Conservation (phyloP, 306 rosid species). For the Mimosa bimucronata region DNA sequence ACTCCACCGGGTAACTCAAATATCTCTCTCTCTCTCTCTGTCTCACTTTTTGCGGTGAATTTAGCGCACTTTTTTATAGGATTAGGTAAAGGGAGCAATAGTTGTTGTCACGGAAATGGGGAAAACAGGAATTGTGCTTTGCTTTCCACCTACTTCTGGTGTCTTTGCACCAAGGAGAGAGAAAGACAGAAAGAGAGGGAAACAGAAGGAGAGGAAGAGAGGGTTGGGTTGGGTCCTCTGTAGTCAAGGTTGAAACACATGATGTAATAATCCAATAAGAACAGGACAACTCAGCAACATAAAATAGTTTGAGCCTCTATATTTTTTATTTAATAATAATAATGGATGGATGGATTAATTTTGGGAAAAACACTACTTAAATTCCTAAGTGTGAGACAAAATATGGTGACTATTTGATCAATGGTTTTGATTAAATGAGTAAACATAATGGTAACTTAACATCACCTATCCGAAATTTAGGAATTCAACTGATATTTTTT, state of each 20-base stretch:
- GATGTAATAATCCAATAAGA: slow-evolving; percentile 28
- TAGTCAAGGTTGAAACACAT: slow-evolving; percentile 52
- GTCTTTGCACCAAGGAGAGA: slow-evolving; percentile 29
- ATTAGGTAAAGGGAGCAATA: slow-evolving; percentile 65
- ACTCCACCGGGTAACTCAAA: slow-evolving; percentile 12
- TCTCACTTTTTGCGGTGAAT: slow-evolving; percentile 32
- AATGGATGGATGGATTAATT: too few species aligned
- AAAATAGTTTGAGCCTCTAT: slow-evolving; percentile 23
- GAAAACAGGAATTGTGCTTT: slow-evolving; percentile 40
- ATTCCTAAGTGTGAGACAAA: too few species aligned
- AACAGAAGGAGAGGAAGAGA: not conserved
- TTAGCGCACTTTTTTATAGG: slow-evolving; percentile 42
- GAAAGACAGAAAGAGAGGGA: slow-evolving; percentile 30
- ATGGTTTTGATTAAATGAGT: too few species aligned
- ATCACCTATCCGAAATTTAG: too few species aligned
- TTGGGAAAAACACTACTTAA: too few species aligned
- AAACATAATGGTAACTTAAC: too few species aligned
- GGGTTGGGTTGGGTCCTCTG: slow-evolving; percentile 45
- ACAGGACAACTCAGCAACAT: slow-evolving; percentile 40
- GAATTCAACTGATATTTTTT: too few species aligned
- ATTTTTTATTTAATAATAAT: slow-evolving; percentile 35
- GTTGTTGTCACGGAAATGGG: slow-evolving; percentile 53
- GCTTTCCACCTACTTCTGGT: slow-evolving; percentile 78
- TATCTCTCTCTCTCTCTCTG: not conserved
- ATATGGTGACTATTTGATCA: too few species aligned